Percentiles rank a stretch among this genome's conserved stretches.
phyloP scores from a whole-genome alignment of 2,329 filamentous ascomycete species.

The Penicillium sp. region DNA sequence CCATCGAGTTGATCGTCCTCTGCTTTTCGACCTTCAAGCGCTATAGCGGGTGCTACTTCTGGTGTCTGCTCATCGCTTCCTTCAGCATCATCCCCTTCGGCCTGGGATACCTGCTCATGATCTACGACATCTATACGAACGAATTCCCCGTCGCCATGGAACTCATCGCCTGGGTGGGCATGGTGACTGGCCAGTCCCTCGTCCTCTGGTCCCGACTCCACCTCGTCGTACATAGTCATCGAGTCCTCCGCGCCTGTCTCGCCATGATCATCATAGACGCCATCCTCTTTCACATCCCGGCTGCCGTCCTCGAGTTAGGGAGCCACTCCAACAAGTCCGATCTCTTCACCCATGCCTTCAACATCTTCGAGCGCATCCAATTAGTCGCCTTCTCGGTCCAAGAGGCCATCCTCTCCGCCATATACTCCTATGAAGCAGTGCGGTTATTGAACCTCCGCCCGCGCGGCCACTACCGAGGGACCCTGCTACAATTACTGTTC shows the following conservation, averaged over 20 bases:
- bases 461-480: constrained; percentile 38
- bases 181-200: constrained; percentile 52
- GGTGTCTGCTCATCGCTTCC: constrained; percentile 47
- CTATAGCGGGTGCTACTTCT: constrained; percentile 52
- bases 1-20: constrained; percentile 49
- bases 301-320: constrained; percentile 45
- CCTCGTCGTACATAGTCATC: constrained; percentile 42
- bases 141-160: constrained; percentile 43
- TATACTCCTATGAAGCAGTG: constrained; percentile 56
- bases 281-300: constrained; percentile 45
- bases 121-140: constrained; percentile 39
- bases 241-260: constrained; percentile 40
- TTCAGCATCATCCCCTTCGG: constrained; percentile 47
- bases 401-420: constrained; percentile 53
- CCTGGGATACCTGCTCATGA: constrained; percentile 50
- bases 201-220: constrained; percentile 54
- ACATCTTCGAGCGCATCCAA: constrained; percentile 55
- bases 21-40: constrained; percentile 50
- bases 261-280: constrained; percentile 49
- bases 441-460: constrained; percentile 50
- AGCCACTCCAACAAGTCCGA: constrained; percentile 30
- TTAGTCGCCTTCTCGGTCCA: constrained; percentile 57
- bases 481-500: constrained; percentile 49
- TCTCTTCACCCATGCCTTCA: constrained; percentile 37
- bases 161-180: constrained; percentile 47